A percentile compares a stretch with the other conserved stretches of the same genome.
phyloP scores from a whole-genome alignment of 2,329 filamentous ascomycete genomes.

The Penicillium hordei region DNA sequence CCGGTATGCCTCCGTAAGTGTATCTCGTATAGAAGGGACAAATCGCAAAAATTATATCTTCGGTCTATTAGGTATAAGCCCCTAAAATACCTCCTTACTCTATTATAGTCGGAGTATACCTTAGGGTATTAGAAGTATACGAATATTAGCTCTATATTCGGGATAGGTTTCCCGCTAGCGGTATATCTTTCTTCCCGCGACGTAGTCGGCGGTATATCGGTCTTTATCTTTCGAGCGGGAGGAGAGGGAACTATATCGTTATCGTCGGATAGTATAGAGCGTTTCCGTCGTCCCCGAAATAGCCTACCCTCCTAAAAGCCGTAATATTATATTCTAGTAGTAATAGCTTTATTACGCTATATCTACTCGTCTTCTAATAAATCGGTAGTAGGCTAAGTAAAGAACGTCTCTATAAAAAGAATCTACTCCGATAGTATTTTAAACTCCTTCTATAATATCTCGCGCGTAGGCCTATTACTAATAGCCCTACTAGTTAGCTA shows the following conservation, averaged over 20 bases:
- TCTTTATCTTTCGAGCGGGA: background rate
- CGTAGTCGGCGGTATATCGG: background rate
- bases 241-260: background rate
- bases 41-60: background rate
- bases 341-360: background rate
- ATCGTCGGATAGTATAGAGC: background rate
- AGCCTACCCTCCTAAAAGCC: background rate
- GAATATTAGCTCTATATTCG: background rate
- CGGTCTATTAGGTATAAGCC: background rate
- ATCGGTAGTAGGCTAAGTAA: background rate
- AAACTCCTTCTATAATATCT: conserved; percentile 1
- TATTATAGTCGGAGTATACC: background rate
- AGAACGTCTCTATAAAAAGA: background rate
- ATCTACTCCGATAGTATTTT: background rate
- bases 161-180: background rate
- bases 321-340: background rate
- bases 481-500: background rate
- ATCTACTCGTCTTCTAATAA: background rate
- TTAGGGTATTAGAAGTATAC: background rate
- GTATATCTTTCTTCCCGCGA: background rate
- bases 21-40: background rate
- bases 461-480: background rate
- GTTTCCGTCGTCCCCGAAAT: background rate
- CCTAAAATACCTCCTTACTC: background rate
- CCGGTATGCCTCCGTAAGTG: background rate